Evolutionary conservation across 257 asterid species (phyloP), one percentile per base, ranked within the genome.

Genomic region (Gentiana straminea): DNA sequence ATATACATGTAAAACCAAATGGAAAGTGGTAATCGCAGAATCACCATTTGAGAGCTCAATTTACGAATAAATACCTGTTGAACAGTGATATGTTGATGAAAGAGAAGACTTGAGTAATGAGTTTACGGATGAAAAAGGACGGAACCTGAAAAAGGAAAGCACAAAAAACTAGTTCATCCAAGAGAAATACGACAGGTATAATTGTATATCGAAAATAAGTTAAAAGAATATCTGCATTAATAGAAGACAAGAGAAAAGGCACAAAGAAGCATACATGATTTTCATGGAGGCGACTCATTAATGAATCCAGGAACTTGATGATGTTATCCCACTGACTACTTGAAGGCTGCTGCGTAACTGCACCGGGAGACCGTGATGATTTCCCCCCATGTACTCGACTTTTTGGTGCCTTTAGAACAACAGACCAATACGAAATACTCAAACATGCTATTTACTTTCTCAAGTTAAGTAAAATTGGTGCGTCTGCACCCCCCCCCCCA

Each of bases 331-430:
- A 92, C 68, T 83, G 95, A 58, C 81, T 84, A 71, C 84, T 84
- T 60, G 91, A 83, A 63, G 85, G 69, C 73, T 78, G 93, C 54
- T 71, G 95, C 59, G 93, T 77, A 64, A 70, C 77, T 67, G 79
- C 87, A 46, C 73, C 65, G 37, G 99, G 99, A 34, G 99, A 88
- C 72, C 95, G 85, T 36, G 94, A 75, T 49, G 88, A 71, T 76
- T 92, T 92, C 51, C 94, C 99, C 45, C 97, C 99, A 81, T 92
- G 99, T 65, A 88, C 94, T 70, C 99, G 86, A 59, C 60, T 72
- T 75, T 88, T 92, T 15, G 97, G 99, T 53, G 95, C 99, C 99
- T 92, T 65, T 48, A 38, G 38, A 57, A 66, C 9, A 49, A 56
- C 53, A 5, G 24, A 24, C 24, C 24, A 24, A 24, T 9, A 59